Evolutionary conservation across 2,329 filamentous ascomycete species (phyloP).

Genomic region (Pseudophaeomoniella oleicola): DNA sequence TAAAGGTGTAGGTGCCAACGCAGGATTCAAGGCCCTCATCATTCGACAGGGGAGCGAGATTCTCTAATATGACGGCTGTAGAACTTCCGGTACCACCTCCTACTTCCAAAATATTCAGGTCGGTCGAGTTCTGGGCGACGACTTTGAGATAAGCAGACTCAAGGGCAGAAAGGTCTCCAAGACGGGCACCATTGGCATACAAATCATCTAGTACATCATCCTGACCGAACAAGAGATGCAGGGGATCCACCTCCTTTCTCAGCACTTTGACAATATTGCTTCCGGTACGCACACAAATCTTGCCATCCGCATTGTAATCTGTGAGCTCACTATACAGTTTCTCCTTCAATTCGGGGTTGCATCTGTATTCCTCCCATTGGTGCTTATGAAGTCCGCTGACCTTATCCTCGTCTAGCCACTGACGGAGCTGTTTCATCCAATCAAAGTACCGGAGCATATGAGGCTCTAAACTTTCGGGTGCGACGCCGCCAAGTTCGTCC

Average conservation of each 20-base stretch:
- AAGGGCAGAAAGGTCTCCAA: constrained; percentile 11
- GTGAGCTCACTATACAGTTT: constrained; percentile 12
- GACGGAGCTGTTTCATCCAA: constrained; percentile 14
- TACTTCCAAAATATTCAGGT: constrained; percentile 26
- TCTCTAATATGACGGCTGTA: constrained; percentile 20
- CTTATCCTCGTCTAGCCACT: constrained; percentile 8
- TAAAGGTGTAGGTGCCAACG: constrained; percentile 28
- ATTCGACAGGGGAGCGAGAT: constrained; percentile 10
- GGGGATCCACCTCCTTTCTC: constrained; percentile 15
- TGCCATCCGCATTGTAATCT: constrained; percentile 14
- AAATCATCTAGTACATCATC: constrained; percentile 16
- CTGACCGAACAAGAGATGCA: constrained; percentile 19
- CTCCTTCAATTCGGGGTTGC: constrained; percentile 11
- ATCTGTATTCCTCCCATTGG: constrained; percentile 10
- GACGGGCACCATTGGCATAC: constrained; percentile 14
- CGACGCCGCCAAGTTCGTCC: constrained; percentile 6
- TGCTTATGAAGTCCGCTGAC: constrained; percentile 13
- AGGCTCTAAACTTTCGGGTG: constrained; percentile 9
- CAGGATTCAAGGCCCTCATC: constrained; percentile 1
- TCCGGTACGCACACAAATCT: constrained; percentile 17
- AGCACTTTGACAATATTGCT: constrained; percentile 16
- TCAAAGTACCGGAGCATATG: constrained; percentile 16
- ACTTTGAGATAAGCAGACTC: constrained; percentile 9
- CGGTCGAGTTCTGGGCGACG: constrained; percentile 13
- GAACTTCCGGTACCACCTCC: constrained; percentile 30